Evolutionary conservation across 805 yeast genomes (phyloP), one percentile per base, ranked within the genome.

Genomic region (Cyberlindnera petersonii): DNA sequence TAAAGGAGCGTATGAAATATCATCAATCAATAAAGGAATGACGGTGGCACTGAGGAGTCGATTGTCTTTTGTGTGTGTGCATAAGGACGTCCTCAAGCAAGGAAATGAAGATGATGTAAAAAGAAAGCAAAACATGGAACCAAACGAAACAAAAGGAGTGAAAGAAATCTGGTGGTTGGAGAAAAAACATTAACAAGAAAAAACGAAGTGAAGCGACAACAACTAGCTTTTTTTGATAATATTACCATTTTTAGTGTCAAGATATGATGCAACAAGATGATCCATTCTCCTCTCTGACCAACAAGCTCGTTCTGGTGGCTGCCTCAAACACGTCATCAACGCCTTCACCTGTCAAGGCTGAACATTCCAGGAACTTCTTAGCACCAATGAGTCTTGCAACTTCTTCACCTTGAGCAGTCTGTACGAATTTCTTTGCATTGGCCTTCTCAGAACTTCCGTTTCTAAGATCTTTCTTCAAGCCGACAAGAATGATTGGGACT

Each of bases 321-420:
- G 78, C 77, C 62, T 89, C 97, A 59, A 89, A 88, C 3, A 89
- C 89, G 56, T 86, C 94, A 60, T 88, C 96, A 17, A 89, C 97
- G 10, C 95, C 95, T 57, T 86, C 95, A 5, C 97, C 97, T 2
- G 95, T 86, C 49, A 89, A 66, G 1, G 97, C 87, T 33, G 95
- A 84, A 56, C 96, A 86, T 55, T 89, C 96, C 56, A 89, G 63
- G 57, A 86, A 89, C 45, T 69, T 73, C 47, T 82, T 79, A 1
- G 96, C 96, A 5, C 95, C 95, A 27, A 89, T 83, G 39, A 75
- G 74, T 39, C 71, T 71, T 0, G 96, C 95, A 19, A 80, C 83
- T 34, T 67, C 68, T 49, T 81, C 82, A 5, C 84, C 97, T 47
- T 73, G 75, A 11, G 41, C 21, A 5, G 53, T 50, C 51, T 74